These are phyloP conservation scores for Lotus japonicus DNA, from an alignment of 306 rosid species.

Conservation along the genomic window DNA sequence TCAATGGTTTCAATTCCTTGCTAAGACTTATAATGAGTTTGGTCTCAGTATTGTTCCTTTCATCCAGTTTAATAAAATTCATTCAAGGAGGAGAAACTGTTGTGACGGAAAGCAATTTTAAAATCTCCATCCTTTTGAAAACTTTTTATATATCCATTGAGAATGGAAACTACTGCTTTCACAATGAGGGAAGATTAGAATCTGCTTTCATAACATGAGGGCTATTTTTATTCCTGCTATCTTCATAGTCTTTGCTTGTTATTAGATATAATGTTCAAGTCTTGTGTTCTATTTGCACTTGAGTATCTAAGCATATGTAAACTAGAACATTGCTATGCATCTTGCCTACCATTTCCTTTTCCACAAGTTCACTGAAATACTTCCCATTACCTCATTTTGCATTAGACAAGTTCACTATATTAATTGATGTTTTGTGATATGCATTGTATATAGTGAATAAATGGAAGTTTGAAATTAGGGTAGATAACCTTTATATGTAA, in stretches of 20 bases:
- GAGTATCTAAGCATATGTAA: neutral
- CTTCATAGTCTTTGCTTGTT: slow-evolving; percentile 13
- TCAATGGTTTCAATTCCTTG: slow-evolving; percentile 60
- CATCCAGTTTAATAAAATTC: slow-evolving; percentile 26
- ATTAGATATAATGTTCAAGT: neutral
- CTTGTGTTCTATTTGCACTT: neutral
- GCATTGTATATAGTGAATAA: too few species aligned
- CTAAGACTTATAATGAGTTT: slow-evolving; percentile 49
- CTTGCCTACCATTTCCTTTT: too few species aligned
- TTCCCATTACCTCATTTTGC: too few species aligned
- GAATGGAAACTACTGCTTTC: too few species aligned
- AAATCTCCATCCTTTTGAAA: slow-evolving; percentile 53
- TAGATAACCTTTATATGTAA: slow-evolving; percentile 25
- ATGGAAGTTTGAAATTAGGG: too few species aligned
- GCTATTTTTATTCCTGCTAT: neutral
- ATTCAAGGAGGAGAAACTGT: slow-evolving; percentile 37
- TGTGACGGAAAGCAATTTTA: slow-evolving; percentile 32
- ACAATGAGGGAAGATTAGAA: slow-evolving; percentile 18
- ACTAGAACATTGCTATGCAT: too few species aligned
- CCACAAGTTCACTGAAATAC: too few species aligned
- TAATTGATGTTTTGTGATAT: neutral
- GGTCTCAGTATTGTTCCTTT: slow-evolving; percentile 25
- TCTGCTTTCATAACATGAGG: slow-evolving; percentile 11
- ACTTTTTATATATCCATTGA: slow-evolving; percentile 37
- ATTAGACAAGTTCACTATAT: too few species aligned